Evolutionary conservation across 1,284 basidiomycete genomes (phyloP).

Genomic region (Cryptococcus sp.): DNA sequence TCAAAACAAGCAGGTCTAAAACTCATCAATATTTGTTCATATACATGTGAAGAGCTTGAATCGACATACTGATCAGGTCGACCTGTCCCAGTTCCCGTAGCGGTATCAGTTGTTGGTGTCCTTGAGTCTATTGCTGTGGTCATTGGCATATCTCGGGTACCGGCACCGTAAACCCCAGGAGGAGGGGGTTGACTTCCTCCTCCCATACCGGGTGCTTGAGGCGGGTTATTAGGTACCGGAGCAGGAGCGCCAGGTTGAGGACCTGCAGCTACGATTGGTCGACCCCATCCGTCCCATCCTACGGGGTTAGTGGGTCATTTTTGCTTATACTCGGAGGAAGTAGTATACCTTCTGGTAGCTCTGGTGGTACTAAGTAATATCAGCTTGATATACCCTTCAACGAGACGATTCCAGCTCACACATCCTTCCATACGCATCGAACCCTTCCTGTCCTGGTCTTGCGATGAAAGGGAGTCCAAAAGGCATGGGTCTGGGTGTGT

Average conservation of each 20-base stretch:
- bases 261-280: conserved; percentile 24
- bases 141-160: conserved; percentile 7
- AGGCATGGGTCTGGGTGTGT: conserved; percentile 28
- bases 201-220: not conserved
- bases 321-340: not conserved
- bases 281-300: conserved; percentile 41
- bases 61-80: conserved; percentile 39
- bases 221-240: not conserved
- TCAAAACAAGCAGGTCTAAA: conserved; percentile 33
- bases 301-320: conserved; percentile 1
- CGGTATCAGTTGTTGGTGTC: conserved; percentile 1
- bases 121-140: not conserved
- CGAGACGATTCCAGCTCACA: conserved; percentile 14
- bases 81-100: conserved; percentile 21
- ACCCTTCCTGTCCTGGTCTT: conserved; percentile 39
- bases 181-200: conserved; percentile 1
- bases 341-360: conserved; percentile 27
- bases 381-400: not conserved
- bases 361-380: conserved; percentile 26
- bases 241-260: conserved; percentile 7
- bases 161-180: not conserved
- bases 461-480: conserved; percentile 36
- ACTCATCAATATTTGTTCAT: not conserved
- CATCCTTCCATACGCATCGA: conserved; percentile 37
- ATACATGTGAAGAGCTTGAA: conserved; percentile 22